These are phyloP conservation scores for Henningerozyma blattae DNA, from an alignment of 805 yeast species.

Conservation along the genomic window DNA sequence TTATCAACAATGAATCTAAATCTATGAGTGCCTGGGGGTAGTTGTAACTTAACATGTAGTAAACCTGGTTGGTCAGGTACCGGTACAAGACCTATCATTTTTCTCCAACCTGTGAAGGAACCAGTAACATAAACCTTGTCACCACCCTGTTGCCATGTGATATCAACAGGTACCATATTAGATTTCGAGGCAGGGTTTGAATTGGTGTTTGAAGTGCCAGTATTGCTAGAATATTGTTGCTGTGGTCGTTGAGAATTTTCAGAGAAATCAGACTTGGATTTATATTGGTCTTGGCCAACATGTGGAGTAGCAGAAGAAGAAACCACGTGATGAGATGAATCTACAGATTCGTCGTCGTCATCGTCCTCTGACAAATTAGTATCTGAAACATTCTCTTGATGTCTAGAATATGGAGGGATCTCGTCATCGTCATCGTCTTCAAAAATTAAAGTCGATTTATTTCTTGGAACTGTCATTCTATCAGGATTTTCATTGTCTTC, in stretches of 20 bases:
- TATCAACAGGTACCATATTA: constrained; percentile 41
- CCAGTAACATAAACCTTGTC: constrained; percentile 92
- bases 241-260: constrained; percentile 1
- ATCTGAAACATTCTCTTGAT: constrained; percentile 14
- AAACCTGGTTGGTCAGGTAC: constrained; percentile 23
- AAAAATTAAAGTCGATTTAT: constrained; percentile 62
- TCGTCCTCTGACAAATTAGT: constrained; percentile 3
- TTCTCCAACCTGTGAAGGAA: constrained; percentile 95
- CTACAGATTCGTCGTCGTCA: constrained; percentile 14
- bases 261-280: neutral
- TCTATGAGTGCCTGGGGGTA: constrained; percentile 87
- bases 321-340: constrained; percentile 7
- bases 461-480: constrained; percentile 25
- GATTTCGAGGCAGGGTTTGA: neutral
- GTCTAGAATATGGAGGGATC: constrained; percentile 30
- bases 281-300: neutral
- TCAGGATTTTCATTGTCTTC: constrained; percentile 1
- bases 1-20: constrained; percentile 90
- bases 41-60: constrained; percentile 57
- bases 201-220: neutral
- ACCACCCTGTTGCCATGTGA: constrained; percentile 96
- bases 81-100: constrained; percentile 76
- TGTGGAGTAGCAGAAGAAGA: constrained; percentile 14
- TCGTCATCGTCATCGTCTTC: constrained; percentile 42
- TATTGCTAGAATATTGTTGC: constrained; percentile 2